phyloP scores from a whole-genome alignment of 148 eudicot genomes.

The Rhododendron simsii region DNA sequence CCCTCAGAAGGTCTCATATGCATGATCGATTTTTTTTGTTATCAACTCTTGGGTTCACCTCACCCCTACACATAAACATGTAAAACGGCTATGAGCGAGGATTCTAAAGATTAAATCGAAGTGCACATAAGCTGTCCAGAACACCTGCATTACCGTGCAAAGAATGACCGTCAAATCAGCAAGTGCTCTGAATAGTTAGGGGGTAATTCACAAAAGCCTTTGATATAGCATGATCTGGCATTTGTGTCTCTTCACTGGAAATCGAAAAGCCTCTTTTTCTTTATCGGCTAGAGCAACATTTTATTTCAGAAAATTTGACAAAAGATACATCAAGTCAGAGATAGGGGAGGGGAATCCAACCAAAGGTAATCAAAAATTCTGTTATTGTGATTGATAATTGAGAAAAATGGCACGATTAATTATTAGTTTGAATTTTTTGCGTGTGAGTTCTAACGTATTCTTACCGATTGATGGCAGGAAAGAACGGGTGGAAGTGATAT shows the following conservation, averaged over 20 bases:
- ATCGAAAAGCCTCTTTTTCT: neutral
- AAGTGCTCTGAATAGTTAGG: neutral
- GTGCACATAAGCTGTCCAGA: too few relatives aligned
- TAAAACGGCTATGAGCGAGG: too few relatives aligned
- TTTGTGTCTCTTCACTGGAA: neutral
- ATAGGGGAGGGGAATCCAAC: too few relatives aligned
- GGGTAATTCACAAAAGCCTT: neutral
- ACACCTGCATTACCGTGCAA: neutral
- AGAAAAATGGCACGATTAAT: neutral
- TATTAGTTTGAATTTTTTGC: neutral
- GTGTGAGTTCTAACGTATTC: neutral
- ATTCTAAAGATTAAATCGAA: too few relatives aligned
- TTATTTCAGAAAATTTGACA: too few relatives aligned
- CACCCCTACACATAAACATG: too few relatives aligned
- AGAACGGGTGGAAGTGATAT: neutral
- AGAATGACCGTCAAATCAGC: neutral
- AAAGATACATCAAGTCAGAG: too few relatives aligned
- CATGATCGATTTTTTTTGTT: too few relatives aligned
- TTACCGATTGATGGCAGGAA: neutral
- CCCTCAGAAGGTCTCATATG: too few relatives aligned
- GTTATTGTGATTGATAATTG: neutral
- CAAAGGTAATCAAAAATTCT: neutral
- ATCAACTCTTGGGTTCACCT: too few relatives aligned
- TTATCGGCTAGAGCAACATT: too few relatives aligned
- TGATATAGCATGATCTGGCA: neutral